These are phyloP conservation scores for Cladosporium cucumerinum DNA, from an alignment of 2,329 filamentous ascomycete species.

Conservation along the genomic window DNA sequence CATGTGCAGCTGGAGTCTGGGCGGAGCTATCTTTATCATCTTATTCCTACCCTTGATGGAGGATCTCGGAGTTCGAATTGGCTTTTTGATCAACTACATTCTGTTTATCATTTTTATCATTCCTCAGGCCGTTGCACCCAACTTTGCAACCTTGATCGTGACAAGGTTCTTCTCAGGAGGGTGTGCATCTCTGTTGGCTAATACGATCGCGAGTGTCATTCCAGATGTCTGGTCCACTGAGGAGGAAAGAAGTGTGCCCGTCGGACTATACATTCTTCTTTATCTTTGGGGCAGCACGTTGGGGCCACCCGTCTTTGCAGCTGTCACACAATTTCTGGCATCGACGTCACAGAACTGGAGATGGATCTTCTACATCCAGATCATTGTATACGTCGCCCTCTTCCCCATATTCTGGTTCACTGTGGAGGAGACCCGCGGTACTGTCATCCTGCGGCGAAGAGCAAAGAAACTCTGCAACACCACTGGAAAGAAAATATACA, in stretches of 20 bases:
- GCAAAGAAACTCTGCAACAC: conserved; percentile 36
- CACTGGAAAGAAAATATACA: conserved; percentile 29
- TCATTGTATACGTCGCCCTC: conserved; percentile 45
- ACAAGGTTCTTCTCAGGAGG: conserved; percentile 40
- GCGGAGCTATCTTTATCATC: conserved; percentile 37
- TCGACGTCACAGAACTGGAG: conserved; percentile 29
- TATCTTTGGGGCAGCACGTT: conserved; percentile 36
- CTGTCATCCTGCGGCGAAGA: conserved; percentile 44
- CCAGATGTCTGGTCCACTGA: conserved; percentile 39
- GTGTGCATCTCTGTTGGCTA: conserved; percentile 35
- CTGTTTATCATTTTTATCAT: conserved; percentile 39
- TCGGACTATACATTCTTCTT: conserved; percentile 36
- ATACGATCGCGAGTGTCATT: conserved; percentile 37
- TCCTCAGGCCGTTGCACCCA: conserved; percentile 39
- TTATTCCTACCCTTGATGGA: conserved; percentile 38
- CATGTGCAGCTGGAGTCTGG: conserved; percentile 37
- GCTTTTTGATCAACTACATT: conserved; percentile 32
- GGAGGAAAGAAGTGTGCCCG: conserved; percentile 32
- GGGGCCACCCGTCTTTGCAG: conserved; percentile 38
- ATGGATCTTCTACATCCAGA: conserved; percentile 41
- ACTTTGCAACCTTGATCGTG: conserved; percentile 38
- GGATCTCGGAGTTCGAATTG: conserved; percentile 35
- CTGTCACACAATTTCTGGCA: conserved; percentile 30
- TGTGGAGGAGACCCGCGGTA: conserved; percentile 47
- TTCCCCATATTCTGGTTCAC: conserved; percentile 40